Evolutionary conservation across 148 eudicot species (phyloP).

Genomic region (Heliamphora exappendiculata): DNA sequence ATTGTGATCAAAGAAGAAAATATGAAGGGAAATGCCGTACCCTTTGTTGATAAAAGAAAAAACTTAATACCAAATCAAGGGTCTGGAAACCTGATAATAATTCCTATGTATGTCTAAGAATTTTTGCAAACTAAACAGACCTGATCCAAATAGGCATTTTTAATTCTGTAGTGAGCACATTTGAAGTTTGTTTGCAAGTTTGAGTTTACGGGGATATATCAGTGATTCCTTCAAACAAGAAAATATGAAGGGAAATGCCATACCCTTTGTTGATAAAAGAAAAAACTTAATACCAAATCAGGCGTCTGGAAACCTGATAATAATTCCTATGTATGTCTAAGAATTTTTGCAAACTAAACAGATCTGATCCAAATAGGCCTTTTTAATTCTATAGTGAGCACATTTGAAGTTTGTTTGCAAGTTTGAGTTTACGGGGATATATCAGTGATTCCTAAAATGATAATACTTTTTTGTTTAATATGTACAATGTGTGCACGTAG

Average conservation of each 20-base stretch:
- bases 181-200: background rate
- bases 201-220: background rate
- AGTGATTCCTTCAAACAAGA: background rate
- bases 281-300: background rate
- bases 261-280: background rate
- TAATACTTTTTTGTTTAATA: background rate
- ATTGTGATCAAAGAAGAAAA: background rate
- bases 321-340: background rate
- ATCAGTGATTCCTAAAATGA: background rate
- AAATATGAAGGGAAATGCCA: background rate
- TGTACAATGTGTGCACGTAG: background rate
- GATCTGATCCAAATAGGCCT: background rate
- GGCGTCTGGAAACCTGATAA: background rate
- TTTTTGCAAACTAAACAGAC: background rate
- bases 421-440: background rate
- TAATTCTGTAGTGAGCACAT: background rate
- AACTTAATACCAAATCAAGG: background rate
- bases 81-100: background rate
- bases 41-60: background rate
- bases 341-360: background rate
- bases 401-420: background rate
- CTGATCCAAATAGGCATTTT: background rate
- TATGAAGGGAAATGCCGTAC: background rate
- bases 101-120: background rate
- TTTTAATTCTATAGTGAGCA: background rate